Conservation (phyloP, 73 alveolate species). For the Uronychia binucleata region DNA sequence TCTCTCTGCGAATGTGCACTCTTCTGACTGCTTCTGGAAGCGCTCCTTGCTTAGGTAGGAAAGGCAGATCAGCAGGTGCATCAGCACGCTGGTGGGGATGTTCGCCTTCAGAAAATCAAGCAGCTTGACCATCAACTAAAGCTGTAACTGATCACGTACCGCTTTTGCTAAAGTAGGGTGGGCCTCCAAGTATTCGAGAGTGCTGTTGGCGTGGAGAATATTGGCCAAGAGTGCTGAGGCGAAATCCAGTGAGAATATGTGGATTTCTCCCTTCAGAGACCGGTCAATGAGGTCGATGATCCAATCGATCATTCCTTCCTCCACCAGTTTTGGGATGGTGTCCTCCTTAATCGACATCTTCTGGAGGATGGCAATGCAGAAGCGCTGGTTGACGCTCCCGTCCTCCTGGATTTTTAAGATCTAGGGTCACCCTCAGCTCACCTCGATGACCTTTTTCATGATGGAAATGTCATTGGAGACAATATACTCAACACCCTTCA, state of each 20-base stretch:
- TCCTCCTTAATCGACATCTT: slow-evolving; percentile 94
- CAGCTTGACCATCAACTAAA: slow-evolving; percentile 30
- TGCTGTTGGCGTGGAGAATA: slow-evolving; percentile 85
- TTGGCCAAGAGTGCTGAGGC: slow-evolving; percentile 94
- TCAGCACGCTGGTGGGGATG: slow-evolving; percentile 83
- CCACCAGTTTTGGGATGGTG: slow-evolving; percentile 81
- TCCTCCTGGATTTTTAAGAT: slow-evolving; percentile 88
- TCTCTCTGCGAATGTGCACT: slow-evolving; percentile 85
- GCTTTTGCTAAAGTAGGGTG: slow-evolving; percentile 64
- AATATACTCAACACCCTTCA: slow-evolving; percentile 93
- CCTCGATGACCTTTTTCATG: slow-evolving; percentile 84
- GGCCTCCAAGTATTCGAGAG: slow-evolving; percentile 78
- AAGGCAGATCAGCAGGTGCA: slow-evolving; percentile 90
- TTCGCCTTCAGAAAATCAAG: slow-evolving; percentile 57
- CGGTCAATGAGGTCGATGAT: slow-evolving; percentile 67
- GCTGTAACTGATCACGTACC: neutral
- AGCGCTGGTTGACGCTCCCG: slow-evolving; percentile 93
- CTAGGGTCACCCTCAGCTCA: neutral
- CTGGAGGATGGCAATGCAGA: slow-evolving; percentile 92
- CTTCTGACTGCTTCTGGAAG: slow-evolving; percentile 79
- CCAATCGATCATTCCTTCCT: slow-evolving; percentile 82
- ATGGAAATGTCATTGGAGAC: slow-evolving; percentile 75
- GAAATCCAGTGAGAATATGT: slow-evolving; percentile 88
- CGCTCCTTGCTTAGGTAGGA: slow-evolving; percentile 83
- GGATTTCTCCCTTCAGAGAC: slow-evolving; percentile 68